phyloP scores from a whole-genome alignment of 768 basidiomycete genomes.

The Mycena albidolilacea region DNA sequence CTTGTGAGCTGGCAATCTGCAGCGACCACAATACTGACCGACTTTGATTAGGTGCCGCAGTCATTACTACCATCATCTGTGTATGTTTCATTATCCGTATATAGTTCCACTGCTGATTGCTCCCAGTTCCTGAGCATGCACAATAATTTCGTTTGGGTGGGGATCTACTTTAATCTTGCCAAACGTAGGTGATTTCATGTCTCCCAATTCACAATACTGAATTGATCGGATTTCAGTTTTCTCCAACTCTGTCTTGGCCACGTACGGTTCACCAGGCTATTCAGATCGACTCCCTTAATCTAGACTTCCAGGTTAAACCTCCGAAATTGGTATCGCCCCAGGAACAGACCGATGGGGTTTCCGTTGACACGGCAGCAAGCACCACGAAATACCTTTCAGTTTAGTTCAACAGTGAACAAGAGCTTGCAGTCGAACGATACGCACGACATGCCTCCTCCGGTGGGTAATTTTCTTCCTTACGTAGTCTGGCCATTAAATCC shows the following conservation, averaged over 20 bases:
- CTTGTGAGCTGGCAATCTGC: slow-evolving; percentile 2
- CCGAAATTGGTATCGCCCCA: slow-evolving; percentile 29
- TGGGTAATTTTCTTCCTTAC: slow-evolving; percentile 5
- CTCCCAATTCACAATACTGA: slow-evolving; percentile 8
- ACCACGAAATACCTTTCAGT: background rate
- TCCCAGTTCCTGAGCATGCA: slow-evolving; percentile 25
- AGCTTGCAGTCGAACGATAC: slow-evolving; percentile 6
- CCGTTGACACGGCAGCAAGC: slow-evolving; percentile 15
- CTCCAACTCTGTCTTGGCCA: slow-evolving; percentile 29
- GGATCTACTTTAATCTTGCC: slow-evolving; percentile 31
- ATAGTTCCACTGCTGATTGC: slow-evolving; percentile 6
- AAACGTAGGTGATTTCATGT: slow-evolving; percentile 17
- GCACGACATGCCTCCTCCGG: slow-evolving; percentile 3
- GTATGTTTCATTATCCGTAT: slow-evolving; percentile 8
- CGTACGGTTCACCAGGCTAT: slow-evolving; percentile 14
- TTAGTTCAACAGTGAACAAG: slow-evolving; percentile 3
- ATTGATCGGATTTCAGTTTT: slow-evolving; percentile 17
- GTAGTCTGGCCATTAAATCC: background rate
- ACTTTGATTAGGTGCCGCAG: slow-evolving; percentile 20
- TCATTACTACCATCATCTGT: slow-evolving; percentile 20
- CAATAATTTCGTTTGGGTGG: slow-evolving; percentile 26
- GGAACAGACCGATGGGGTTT: slow-evolving; percentile 21
- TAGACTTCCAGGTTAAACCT: slow-evolving; percentile 25
- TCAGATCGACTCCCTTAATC: slow-evolving; percentile 6
- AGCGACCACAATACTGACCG: background rate